phyloP scores from a whole-genome alignment of 352 stramenopile genomes.

The Phytophthora vignae region DNA sequence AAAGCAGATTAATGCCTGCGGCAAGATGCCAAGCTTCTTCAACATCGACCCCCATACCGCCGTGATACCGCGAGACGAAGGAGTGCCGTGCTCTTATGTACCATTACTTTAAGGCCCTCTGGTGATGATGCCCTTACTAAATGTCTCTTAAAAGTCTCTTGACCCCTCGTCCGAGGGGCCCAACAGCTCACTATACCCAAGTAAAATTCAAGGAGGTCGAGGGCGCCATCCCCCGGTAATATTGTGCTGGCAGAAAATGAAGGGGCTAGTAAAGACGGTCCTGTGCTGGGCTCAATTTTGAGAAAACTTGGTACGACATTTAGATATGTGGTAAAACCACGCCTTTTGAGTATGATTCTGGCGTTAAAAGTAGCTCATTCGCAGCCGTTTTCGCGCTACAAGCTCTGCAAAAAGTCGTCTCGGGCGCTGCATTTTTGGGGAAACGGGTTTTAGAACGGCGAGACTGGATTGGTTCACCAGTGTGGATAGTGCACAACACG shows the following conservation, averaged over 20 bases:
- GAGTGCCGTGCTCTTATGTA: too few relatives aligned
- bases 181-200: too few relatives aligned
- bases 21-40: too few relatives aligned
- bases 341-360: slow-evolving; percentile 12
- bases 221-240: too few relatives aligned
- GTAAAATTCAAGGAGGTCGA: too few relatives aligned
- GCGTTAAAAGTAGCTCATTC: slow-evolving; percentile 15
- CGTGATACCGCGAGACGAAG: too few relatives aligned
- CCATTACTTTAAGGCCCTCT: too few relatives aligned
- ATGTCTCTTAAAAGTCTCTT: too few relatives aligned
- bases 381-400: slow-evolving; percentile 5
- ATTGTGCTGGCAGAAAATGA: slow-evolving; percentile 14
- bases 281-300: not conserved
- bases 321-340: slow-evolving; percentile 20
- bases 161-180: too few relatives aligned
- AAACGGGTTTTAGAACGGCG: not conserved
- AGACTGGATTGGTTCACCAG: not conserved
- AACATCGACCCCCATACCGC: too few relatives aligned
- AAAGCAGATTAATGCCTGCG: too few relatives aligned
- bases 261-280: slow-evolving; percentile 2
- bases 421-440: not conserved
- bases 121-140: too few relatives aligned
- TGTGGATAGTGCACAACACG: slow-evolving; percentile 1
- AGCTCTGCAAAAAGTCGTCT: slow-evolving; percentile 6
- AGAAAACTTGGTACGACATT: slow-evolving; percentile 9